Percentiles rank a stretch among this genome's conserved stretches.
phyloP scores from a whole-genome alignment of 1,284 basidiomycete genomes.

The Papiliotrema terrestris region DNA sequence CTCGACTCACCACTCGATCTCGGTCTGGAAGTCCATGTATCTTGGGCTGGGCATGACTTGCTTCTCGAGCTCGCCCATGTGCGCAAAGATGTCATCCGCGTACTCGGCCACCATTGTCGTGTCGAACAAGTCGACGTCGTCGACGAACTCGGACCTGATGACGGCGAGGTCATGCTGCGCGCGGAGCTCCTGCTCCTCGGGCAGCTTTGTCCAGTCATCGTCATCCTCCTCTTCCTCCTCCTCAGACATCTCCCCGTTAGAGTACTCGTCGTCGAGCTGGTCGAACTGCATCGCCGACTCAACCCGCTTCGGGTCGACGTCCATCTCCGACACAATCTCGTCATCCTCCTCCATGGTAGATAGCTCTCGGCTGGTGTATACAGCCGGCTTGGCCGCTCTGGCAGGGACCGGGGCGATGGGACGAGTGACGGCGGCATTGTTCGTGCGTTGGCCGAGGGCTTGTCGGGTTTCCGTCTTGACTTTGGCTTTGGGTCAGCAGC shows the following conservation, averaged over 20 bases:
- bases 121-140: slow-evolving; percentile 81
- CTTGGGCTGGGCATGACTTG: slow-evolving; percentile 84
- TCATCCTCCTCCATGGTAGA: slow-evolving; percentile 11
- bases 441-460: slow-evolving; percentile 28
- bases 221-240: slow-evolving; percentile 54
- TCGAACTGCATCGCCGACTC: slow-evolving; percentile 7
- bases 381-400: slow-evolving; percentile 22
- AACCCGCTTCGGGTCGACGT: slow-evolving; percentile 25
- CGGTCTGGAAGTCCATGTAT: slow-evolving; percentile 92
- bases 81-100: slow-evolving; percentile 92
- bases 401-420: slow-evolving; percentile 41
- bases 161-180: slow-evolving; percentile 39
- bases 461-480: slow-evolving; percentile 30
- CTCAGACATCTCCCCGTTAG: slow-evolving; percentile 14
- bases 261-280: slow-evolving; percentile 10
- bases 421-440: slow-evolving; percentile 19
- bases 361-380: slow-evolving; percentile 13
- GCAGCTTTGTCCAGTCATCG: slow-evolving; percentile 65
- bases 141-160: slow-evolving; percentile 53
- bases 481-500: slow-evolving; percentile 17
- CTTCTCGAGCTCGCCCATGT: slow-evolving; percentile 91
- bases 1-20: slow-evolving; percentile 75
- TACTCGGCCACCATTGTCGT: slow-evolving; percentile 98
- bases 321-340: slow-evolving; percentile 32
- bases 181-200: slow-evolving; percentile 37